Base-by-base conservation (phyloP, 2,329 filamentous ascomycete genomes). In the Helotiales sp. region DNA sequence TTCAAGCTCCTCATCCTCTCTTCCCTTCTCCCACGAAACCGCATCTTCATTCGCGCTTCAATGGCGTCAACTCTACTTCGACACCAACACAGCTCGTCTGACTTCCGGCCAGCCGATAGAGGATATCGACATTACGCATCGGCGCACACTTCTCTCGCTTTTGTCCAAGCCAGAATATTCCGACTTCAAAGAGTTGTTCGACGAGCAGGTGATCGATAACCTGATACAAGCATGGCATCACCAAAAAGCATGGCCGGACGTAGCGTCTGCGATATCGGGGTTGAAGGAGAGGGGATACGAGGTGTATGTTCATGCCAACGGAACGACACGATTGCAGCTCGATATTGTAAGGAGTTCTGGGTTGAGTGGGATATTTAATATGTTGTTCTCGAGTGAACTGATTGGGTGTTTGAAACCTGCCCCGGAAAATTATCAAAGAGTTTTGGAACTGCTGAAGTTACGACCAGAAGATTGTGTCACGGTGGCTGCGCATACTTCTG, bases 401-500 rank as follows among this genome's bases (percentile, higher is more conserved):
- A 62, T 84, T 0, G 78, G 78, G 0, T 62, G 75, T 2, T 77
- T 77, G 58, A 81, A 84, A 58, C 81, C 81, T 1, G 74, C 72
- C 13, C 73, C 74, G 0, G 75, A 74, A 7, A 76, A 72, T 7
- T 85, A 84, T 63, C 51, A 65, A 7, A 79, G 75, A 55, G 76
- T 72, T 0, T 62, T 83, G 52, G 66, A 75, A 10, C 66, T 83
- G 2, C 69, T 82, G 2, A 71, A 75, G 36, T 63, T 77, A 2
- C 66, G 66, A 22, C 72, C 80, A 0, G 74, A 80, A n/a, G 75
- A 83, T 53, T 76, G 75, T 17, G 74, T 80, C 9, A 73, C 81
- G 75, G 78, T 83, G 2, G 80, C 81, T 2, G 79, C 80, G 1
- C 81, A 84, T 71, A 78, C 78, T 2, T 83, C 81, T 64, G 82